Percentiles rank a stretch among this genome's conserved stretches.
Evolutionary conservation across 768 basidiomycete species (phyloP).

Genomic region (Lactarius trivialis): DNA sequence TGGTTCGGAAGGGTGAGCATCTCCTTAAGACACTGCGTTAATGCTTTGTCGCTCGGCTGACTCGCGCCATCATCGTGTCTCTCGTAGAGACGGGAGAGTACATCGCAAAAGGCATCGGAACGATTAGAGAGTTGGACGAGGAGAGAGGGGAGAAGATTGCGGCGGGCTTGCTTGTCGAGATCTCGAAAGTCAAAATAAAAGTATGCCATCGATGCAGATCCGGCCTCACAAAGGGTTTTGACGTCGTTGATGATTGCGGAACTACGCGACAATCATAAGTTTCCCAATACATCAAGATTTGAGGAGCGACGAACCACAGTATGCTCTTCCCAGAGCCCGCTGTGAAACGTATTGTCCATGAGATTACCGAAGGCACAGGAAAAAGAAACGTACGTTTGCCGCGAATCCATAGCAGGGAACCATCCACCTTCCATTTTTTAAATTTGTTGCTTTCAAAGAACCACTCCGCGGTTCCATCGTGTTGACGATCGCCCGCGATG

Average conservation of each 20-base stretch:
- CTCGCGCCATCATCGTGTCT: not conserved
- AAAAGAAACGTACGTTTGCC: not conserved
- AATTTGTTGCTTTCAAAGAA: not conserved
- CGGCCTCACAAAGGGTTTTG: too few relatives aligned
- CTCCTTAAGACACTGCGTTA: not conserved
- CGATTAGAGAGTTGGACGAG: too few relatives aligned
- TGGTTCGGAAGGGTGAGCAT: not conserved
- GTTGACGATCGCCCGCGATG: not conserved
- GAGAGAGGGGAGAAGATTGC: not conserved
- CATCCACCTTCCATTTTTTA: not conserved
- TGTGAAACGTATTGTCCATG: not conserved
- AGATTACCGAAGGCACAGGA: not conserved
- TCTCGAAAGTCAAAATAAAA: not conserved
- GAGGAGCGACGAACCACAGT: too few relatives aligned
- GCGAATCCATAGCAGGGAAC: not conserved
- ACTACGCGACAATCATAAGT: too few relatives aligned
- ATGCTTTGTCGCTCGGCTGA: not conserved
- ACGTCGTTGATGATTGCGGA: too few relatives aligned
- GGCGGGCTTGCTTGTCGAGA: not conserved
- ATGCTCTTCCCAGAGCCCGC: too few relatives aligned
- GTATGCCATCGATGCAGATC: not conserved
- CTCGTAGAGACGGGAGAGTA: not conserved
- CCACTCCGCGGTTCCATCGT: not conserved
- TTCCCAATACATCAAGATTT: too few relatives aligned
- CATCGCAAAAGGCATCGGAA: too few relatives aligned